Base-by-base conservation (phyloP, 2,329 filamentous ascomycete genomes). In the Cercospora brassicicola region DNA sequence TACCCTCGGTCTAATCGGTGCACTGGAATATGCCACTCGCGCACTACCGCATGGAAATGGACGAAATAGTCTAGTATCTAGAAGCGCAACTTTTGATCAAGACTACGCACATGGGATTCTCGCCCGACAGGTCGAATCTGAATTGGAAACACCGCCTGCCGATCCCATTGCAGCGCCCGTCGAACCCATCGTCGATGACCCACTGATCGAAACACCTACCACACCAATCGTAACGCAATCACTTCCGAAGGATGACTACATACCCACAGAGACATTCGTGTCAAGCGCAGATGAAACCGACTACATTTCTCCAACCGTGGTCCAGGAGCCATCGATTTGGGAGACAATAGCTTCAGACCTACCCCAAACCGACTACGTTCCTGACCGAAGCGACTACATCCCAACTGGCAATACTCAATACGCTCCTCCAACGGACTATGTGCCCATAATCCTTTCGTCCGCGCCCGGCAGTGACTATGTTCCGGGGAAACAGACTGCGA, bases 1-100 rank as follows among this genome's bases (percentile, higher is more conserved):
- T 20, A 67, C 68, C 2, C 15, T 62, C 13, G 53, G 51, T 15
- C 42, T 72, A 6, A 71, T 72, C n/a, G 70, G 67, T 11, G 42
- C 70, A 15, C 62, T 72, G 8, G 31, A 72, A 33, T 69, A 62
- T 36, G 70, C 67, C 26, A 42, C 62, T 11, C 20, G 65, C 5
- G 30, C 67, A 31, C 56, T 72, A 2, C 68, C 70, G 7, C 66
- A 69, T 53, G 39, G 60, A 20, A n/a, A 51, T 15, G 60, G 60
- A n/a, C 39, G 60, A 11, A 31, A 26, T 23, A 28, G 28, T 31
- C 42, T 62, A 20, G 26, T n/a, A n/a, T n/a, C 60, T 28, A 51
- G 60, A 53, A 23, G 39, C 30, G 30, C 11, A 15, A 13, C n/a
- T 15, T 11, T 28, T 20, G 8, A n/a, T 28, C 23, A 26, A 48